phyloP scores from a whole-genome alignment of 169 alveolate species.

The Plasmodium falciparum region DNA sequence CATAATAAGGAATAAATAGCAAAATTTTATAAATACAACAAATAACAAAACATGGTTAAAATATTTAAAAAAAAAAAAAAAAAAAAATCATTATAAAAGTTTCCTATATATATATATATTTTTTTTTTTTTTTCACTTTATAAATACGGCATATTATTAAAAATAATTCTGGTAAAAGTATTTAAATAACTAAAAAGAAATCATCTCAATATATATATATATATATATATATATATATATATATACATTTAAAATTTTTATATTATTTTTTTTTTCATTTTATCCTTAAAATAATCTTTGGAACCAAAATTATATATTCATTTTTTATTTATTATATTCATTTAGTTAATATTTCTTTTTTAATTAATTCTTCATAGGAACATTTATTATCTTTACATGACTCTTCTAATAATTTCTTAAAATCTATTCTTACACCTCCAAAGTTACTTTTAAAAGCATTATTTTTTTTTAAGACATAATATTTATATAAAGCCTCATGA shows the following conservation, averaged over 20 bases:
- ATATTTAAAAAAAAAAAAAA: slow-evolving; percentile 9
- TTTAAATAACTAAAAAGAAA: background rate
- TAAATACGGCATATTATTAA: slow-evolving; percentile 10
- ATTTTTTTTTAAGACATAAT: slow-evolving; percentile 43
- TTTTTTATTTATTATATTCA: background rate
- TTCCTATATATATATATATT: background rate
- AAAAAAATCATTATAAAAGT: slow-evolving; percentile 1
- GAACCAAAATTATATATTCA: too few relatives aligned
- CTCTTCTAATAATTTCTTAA: slow-evolving; percentile 39
- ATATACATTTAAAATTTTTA: background rate
- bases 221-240: slow-evolving; percentile 2
- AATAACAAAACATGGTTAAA: slow-evolving; percentile 27
- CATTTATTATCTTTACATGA: slow-evolving; percentile 14
- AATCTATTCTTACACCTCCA: slow-evolving; percentile 47
- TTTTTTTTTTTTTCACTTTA: background rate
- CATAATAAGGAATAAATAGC: too few relatives aligned
- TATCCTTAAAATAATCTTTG: background rate
- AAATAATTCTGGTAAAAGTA: slow-evolving; percentile 1
- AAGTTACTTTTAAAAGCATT: slow-evolving; percentile 70
- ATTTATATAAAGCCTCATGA: slow-evolving; percentile 55
- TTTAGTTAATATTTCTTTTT: slow-evolving; percentile 33
- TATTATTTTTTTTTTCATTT: slow-evolving; percentile 2
- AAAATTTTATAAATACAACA: slow-evolving; percentile 1
- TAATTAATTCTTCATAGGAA: slow-evolving; percentile 39
- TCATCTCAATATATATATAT: background rate